Evolutionary conservation across 1,284 basidiomycete genomes (phyloP).

Genomic region (Trichosporon inkin): DNA sequence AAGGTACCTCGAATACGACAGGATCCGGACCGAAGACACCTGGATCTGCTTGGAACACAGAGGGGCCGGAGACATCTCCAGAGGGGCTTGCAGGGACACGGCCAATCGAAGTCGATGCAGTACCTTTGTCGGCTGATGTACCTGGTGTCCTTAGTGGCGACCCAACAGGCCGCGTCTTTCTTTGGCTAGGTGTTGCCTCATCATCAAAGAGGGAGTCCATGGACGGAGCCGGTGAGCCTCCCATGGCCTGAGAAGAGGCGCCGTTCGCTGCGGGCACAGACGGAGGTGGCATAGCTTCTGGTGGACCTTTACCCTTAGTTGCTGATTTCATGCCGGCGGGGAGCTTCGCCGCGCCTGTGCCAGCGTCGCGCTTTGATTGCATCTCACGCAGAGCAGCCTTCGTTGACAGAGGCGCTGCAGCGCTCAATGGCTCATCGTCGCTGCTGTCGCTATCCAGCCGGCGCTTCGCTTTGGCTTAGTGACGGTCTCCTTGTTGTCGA

Average conservation of each 20-base stretch:
- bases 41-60: not conserved
- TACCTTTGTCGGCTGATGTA: too few relatives aligned
- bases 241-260: not conserved
- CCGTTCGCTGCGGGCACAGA: not conserved
- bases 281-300: not conserved
- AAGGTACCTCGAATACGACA: not conserved
- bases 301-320: not conserved
- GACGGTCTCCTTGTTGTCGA: not conserved
- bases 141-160: too few relatives aligned
- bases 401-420: not conserved
- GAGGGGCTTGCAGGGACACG: not conserved
- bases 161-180: not conserved
- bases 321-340: not conserved
- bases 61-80: not conserved
- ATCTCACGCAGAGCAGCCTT: not conserved
- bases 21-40: not conserved
- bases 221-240: not conserved
- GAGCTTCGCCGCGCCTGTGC: too few relatives aligned
- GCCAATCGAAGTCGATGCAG: not conserved
- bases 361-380: not conserved
- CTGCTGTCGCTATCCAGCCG: not conserved
- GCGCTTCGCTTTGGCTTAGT: not conserved
- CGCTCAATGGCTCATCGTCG: not conserved
- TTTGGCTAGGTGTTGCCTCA: not conserved
- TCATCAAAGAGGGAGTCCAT: constrained; percentile 2